A percentile compares a stretch with the other conserved stretches of the same genome.
These are phyloP conservation scores for Acacia melanoxylon DNA, from an alignment of 306 rosid genomes.

Conservation along the genomic window DNA sequence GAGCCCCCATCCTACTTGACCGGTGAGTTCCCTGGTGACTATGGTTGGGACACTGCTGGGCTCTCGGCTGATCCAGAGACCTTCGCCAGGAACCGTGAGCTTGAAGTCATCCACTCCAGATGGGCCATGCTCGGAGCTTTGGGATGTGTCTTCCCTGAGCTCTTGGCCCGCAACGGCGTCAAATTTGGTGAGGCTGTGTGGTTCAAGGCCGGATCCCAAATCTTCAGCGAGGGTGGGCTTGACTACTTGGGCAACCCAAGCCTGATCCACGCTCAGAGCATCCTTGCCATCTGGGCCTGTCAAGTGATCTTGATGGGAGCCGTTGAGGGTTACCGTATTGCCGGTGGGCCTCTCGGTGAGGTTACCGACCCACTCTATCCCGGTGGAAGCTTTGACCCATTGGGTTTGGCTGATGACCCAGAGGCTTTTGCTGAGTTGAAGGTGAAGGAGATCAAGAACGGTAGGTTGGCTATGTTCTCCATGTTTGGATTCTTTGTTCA, in stretches of 20 bases:
- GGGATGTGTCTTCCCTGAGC: not conserved
- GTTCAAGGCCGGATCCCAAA: not conserved
- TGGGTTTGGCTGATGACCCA: not conserved
- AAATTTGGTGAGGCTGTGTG: not conserved
- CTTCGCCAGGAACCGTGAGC: not conserved
- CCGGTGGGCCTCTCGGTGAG: not conserved
- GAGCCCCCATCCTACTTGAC: slow-evolving; percentile 1
- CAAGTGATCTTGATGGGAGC: not conserved
- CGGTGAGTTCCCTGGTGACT: not conserved
- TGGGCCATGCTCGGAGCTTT: slow-evolving; percentile 1
- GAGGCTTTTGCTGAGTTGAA: not conserved
- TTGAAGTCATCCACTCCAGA: not conserved
- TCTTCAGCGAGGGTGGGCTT: not conserved
- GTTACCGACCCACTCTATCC: not conserved
- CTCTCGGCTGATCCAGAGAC: not conserved
- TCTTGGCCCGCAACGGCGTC: not conserved
- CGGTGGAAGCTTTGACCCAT: not conserved
- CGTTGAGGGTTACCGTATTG: not conserved
- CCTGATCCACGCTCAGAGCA: not conserved
- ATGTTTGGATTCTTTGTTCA: not conserved
- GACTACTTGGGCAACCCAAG: not conserved
- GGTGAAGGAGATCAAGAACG: not conserved
- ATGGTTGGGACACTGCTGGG: not conserved
- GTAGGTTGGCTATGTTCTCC: not conserved
- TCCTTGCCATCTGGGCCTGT: not conserved